Conservation (phyloP, 2,329 filamentous ascomycete species). For the Didymella arachidicola region DNA sequence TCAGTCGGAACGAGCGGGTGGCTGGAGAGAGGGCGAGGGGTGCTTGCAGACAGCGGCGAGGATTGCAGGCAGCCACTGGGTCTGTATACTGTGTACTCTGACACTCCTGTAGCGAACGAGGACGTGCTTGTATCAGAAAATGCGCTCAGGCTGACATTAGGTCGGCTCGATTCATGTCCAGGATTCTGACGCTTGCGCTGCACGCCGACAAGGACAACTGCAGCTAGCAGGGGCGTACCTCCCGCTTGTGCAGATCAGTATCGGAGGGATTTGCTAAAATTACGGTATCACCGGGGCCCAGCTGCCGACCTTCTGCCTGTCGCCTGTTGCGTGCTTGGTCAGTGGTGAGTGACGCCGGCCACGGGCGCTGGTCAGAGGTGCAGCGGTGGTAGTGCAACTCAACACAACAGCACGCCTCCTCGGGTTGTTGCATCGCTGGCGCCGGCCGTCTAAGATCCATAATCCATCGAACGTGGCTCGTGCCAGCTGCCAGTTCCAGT, state of each 20-base stretch:
- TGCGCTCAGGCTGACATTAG: conserved; percentile 20
- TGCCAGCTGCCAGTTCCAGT: conserved; percentile 18
- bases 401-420: conserved; percentile 20
- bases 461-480: conserved; percentile 20
- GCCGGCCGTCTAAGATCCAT: not conserved
- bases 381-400: conserved; percentile 19
- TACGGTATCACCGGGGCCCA: conserved; percentile 9
- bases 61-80: too few relatives aligned
- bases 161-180: conserved; percentile 21
- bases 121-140: conserved; percentile 27
- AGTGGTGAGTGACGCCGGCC: conserved; percentile 10
- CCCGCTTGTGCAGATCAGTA: conserved; percentile 35
- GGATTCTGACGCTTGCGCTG: conserved; percentile 19
- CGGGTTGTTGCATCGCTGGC: conserved; percentile 6
- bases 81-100: not conserved
- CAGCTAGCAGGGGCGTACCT: conserved; percentile 40
- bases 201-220: conserved; percentile 28
- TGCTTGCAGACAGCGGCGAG: conserved; percentile 15
- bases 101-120: conserved; percentile 28
- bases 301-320: conserved; percentile 15
- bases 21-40: conserved; percentile 13
- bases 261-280: conserved; percentile 35
- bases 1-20: conserved; percentile 24
- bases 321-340: conserved; percentile 11
- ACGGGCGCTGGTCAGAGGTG: conserved; percentile 24